Percentiles rank a stretch among this genome's conserved stretches.
These are phyloP conservation scores for Kurtzmaniella quercitrusa DNA, from an alignment of 1,139 yeast species.

Conservation along the genomic window DNA sequence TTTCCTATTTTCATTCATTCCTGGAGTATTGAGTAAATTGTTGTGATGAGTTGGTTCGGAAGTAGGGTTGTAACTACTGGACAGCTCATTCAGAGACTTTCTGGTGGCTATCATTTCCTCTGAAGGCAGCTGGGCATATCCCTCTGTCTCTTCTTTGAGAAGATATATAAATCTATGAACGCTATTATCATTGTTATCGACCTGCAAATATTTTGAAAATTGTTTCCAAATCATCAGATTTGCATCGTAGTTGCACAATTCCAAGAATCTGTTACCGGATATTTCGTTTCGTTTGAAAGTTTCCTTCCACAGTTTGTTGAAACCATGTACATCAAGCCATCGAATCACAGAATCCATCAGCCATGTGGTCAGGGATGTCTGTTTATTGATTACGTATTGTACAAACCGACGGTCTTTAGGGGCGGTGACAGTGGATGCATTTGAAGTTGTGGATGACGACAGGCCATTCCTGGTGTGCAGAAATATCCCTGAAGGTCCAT, in stretches of 20 bases:
- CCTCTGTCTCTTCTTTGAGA: slow-evolving; percentile 19
- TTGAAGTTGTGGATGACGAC: slow-evolving; percentile 32
- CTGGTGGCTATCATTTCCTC: neutral
- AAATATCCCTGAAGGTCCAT: neutral
- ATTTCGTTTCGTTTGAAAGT: slow-evolving; percentile 58
- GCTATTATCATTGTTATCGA: slow-evolving; percentile 46
- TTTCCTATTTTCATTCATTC: slow-evolving; percentile 27
- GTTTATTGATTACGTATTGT: slow-evolving; percentile 43
- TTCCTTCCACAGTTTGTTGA: slow-evolving; percentile 69
- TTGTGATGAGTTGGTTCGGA: neutral
- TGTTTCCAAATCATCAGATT: slow-evolving; percentile 48
- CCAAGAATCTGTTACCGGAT: slow-evolving; percentile 61
- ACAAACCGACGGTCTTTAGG: slow-evolving; percentile 39
- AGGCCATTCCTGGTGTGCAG: slow-evolving; percentile 35
- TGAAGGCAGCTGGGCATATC: slow-evolving; percentile 9
- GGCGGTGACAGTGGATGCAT: slow-evolving; percentile 27
- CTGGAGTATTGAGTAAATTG: neutral
- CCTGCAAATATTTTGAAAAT: slow-evolving; percentile 30
- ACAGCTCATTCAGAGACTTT: neutral
- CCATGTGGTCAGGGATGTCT: slow-evolving; percentile 46
- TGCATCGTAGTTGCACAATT: slow-evolving; percentile 62
- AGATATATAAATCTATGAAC: slow-evolving; percentile 49
- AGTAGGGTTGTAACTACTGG: neutral
- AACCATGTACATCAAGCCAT: slow-evolving; percentile 67
- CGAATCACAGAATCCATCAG: slow-evolving; percentile 55